These are phyloP conservation scores for Arxiozyma heterogenica DNA, from an alignment of 1,139 yeast genomes.

Conservation along the genomic window DNA sequence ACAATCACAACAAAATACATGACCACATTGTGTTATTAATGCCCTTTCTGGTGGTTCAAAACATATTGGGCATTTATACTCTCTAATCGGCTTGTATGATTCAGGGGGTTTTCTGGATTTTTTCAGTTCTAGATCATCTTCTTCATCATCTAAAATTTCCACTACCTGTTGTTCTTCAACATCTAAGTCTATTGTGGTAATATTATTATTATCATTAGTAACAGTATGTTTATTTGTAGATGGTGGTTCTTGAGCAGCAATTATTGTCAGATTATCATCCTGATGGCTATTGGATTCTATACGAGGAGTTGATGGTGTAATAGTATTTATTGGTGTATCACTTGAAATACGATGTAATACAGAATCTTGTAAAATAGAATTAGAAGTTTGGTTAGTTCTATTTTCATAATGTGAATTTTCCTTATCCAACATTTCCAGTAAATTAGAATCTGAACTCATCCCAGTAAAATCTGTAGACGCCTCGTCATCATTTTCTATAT, in stretches of 20 bases:
- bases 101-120: constrained; percentile 8
- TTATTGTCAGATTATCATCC: not conserved
- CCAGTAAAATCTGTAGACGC: not conserved
- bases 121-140: constrained; percentile 9
- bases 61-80: constrained; percentile 43
- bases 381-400: not conserved
- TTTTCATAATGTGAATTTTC: not conserved
- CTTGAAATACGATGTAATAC: not conserved
- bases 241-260: not conserved
- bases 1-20: constrained; percentile 44
- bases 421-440: not conserved
- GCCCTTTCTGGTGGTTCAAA: constrained; percentile 42
- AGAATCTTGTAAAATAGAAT: not conserved
- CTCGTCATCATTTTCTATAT: not conserved
- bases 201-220: not conserved
- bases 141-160: constrained; percentile 22
- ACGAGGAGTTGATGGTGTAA: not conserved
- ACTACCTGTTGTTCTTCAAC: constrained; percentile 25
- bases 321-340: not conserved
- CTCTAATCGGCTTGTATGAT: constrained; percentile 26
- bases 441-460: not conserved
- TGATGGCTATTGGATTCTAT: not conserved
- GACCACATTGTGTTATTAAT: constrained; percentile 46
- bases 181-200: constrained; percentile 3
- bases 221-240: not conserved